These are phyloP conservation scores for Flaveria floridana DNA, from an alignment of 140 eudicot genomes.

Conservation along the genomic window DNA sequence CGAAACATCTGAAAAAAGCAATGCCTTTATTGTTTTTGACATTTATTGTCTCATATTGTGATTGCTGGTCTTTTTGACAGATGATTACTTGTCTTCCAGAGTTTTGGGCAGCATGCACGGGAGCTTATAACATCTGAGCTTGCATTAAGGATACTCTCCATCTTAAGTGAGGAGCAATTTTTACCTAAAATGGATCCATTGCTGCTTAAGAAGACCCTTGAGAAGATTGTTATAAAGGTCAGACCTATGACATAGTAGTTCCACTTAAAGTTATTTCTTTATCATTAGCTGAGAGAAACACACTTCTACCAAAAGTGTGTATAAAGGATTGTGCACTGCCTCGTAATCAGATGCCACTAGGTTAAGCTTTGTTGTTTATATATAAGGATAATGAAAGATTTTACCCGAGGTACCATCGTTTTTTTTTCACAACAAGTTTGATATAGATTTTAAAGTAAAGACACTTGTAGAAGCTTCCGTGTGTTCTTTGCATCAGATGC, in stretches of 20 bases:
- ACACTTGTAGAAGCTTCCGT: slow-evolving; percentile 11
- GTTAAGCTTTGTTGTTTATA: slow-evolving; percentile 7
- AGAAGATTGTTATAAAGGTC: slow-evolving; percentile 89
- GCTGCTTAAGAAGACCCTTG: slow-evolving; percentile 64
- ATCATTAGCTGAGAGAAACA: not conserved
- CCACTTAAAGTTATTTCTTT: slow-evolving; percentile 15
- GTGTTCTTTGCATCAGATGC: not conserved
- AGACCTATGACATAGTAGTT: slow-evolving; percentile 23
- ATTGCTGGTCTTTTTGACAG: slow-evolving; percentile 98
- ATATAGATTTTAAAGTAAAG: slow-evolving; percentile 17
- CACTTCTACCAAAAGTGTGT: slow-evolving; percentile 7
- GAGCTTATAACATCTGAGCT: slow-evolving; percentile 98
- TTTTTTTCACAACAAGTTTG: slow-evolving; percentile 19
- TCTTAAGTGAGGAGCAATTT: slow-evolving; percentile 91
- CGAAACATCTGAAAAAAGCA: slow-evolving; percentile 21
- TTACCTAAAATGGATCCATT: slow-evolving; percentile 67
- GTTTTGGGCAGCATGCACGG: slow-evolving; percentile 99
- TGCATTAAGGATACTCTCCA: slow-evolving; percentile 83
- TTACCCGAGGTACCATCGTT: not conserved
- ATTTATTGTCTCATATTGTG: slow-evolving; percentile 70
- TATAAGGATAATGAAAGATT: slow-evolving; percentile 2
- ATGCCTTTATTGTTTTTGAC: slow-evolving; percentile 33
- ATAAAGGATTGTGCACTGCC: slow-evolving; percentile 9
- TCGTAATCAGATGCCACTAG: not conserved
- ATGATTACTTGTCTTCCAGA: slow-evolving; percentile 99